phyloP scores from a whole-genome alignment of 352 stramenopile species.

The Paralagenidium karlingii region DNA sequence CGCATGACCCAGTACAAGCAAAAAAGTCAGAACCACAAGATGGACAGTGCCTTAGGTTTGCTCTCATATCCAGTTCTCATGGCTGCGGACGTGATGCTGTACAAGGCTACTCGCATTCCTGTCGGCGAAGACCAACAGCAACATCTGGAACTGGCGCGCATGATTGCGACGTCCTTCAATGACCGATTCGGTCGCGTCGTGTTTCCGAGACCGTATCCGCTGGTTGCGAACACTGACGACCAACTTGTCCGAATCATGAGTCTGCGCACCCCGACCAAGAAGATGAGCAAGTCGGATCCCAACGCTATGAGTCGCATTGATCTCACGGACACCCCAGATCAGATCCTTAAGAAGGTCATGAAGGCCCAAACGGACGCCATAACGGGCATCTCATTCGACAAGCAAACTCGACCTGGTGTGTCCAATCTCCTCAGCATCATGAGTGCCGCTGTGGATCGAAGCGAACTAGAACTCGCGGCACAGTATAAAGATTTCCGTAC shows the following conservation, averaged over 20 bases:
- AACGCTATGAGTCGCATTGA: slow-evolving; percentile 91
- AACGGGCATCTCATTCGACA: slow-evolving; percentile 78
- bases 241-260: slow-evolving; percentile 93
- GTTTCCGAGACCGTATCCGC: slow-evolving; percentile 41
- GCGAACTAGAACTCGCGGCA: slow-evolving; percentile 53
- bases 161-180: slow-evolving; percentile 95
- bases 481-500: slow-evolving; percentile 53
- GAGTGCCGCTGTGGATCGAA: slow-evolving; percentile 57
- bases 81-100: slow-evolving; percentile 98
- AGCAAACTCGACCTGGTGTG: slow-evolving; percentile 86
- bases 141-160: slow-evolving; percentile 97
- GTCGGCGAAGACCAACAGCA: slow-evolving; percentile 98
- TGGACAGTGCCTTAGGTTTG: slow-evolving; percentile 82
- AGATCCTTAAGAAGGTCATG: slow-evolving; percentile 77
- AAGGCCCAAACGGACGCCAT: slow-evolving; percentile 84
- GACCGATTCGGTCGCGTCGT: slow-evolving; percentile 82
- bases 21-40: slow-evolving; percentile 83
- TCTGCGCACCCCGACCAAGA: slow-evolving; percentile 91
- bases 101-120: slow-evolving; percentile 94
- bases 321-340: slow-evolving; percentile 64
- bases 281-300: slow-evolving; percentile 98
- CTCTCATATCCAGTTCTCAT: slow-evolving; percentile 98
- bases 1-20: slow-evolving; percentile 99
- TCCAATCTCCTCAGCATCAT: slow-evolving; percentile 94
- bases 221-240: slow-evolving; percentile 21